These are phyloP conservation scores for Intubia oerlemansii DNA, from an alignment of 2,329 filamentous ascomycete genomes.

Conservation along the genomic window DNA sequence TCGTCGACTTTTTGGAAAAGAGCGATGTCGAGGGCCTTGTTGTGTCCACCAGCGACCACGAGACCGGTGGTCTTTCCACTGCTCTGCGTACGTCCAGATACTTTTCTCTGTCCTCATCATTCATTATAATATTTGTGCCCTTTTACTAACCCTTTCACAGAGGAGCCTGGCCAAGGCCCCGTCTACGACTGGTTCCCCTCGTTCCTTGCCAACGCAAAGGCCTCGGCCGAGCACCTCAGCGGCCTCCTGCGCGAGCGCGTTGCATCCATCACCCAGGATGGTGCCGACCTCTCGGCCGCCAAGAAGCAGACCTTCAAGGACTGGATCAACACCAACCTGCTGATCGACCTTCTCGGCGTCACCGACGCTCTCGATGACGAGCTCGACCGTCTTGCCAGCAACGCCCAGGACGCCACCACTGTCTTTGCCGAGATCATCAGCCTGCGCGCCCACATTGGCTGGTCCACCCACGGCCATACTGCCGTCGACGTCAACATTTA, in stretches of 20 bases:
- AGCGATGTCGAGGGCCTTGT: conserved; percentile 57
- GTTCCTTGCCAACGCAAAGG: conserved; percentile 55
- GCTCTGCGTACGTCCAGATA: conserved; percentile 41
- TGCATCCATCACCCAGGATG: conserved; percentile 10
- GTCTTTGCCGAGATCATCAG: conserved; percentile 73
- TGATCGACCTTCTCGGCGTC: conserved; percentile 56
- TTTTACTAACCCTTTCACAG: conserved; percentile 10
- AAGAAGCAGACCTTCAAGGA: conserved; percentile 19
- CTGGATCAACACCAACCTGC: conserved; percentile 48
- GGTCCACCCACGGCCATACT: conserved; percentile 84
- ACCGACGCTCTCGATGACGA: conserved; percentile 50
- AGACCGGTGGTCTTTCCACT: conserved; percentile 73
- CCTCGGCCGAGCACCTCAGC: conserved; percentile 52
- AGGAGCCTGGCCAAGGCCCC: conserved; percentile 28
- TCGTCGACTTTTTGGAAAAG: conserved; percentile 64
- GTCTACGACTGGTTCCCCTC: conserved; percentile 61
- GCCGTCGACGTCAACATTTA: conserved; percentile 96
- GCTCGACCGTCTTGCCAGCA: conserved; percentile 39
- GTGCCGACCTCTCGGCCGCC: not conserved
- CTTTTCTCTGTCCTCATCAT: not conserved
- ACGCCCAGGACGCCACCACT: conserved; percentile 29
- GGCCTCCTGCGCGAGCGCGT: conserved; percentile 40
- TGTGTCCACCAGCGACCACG: conserved; percentile 84
- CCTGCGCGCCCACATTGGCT: conserved; percentile 71
- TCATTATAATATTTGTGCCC: not conserved